Percentiles rank a stretch among this genome's conserved stretches.
Conservation (phyloP, 2,329 filamentous ascomycete genomes). For the Fusarium succisae region DNA sequence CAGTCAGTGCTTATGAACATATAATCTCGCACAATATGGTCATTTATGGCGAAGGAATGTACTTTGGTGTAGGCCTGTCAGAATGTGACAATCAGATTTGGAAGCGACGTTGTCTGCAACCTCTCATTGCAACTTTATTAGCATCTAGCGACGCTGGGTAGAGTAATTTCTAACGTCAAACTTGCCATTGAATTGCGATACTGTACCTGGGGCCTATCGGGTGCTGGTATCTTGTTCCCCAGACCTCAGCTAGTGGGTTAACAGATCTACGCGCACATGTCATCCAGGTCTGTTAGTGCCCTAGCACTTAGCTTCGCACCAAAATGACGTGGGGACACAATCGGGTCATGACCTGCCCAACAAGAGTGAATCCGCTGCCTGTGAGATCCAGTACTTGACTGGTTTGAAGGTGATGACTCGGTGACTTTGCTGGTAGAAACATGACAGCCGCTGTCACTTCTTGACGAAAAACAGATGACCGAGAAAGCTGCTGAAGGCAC, state of each 20-base stretch:
- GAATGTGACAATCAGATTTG: neutral
- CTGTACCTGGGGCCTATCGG: fast-evolving
- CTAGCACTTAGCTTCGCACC: neutral
- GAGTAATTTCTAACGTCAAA: neutral
- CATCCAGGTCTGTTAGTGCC: neutral
- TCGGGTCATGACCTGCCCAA: neutral
- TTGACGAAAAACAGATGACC: no score
- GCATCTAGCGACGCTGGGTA: fast-evolving
- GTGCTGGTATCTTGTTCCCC: no score
- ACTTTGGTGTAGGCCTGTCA: neutral
- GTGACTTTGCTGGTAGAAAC: no score
- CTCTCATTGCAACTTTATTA: neutral
- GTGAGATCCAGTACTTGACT: fast-evolving
- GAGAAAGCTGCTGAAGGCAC: no score
- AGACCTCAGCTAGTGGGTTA: neutral
- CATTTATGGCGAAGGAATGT: neutral
- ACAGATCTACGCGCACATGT: fast-evolving
- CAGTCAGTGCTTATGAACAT: no score
- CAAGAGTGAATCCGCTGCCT: neutral
- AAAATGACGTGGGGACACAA: neutral
- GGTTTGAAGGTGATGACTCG: neutral
- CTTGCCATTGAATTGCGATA: fast-evolving
- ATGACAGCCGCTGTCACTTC: no score
- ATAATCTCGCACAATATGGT: neutral
- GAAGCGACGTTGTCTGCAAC: neutral